These are phyloP conservation scores for Capronia coronata DNA, from an alignment of 2,329 filamentous ascomycete genomes.

Conservation along the genomic window DNA sequence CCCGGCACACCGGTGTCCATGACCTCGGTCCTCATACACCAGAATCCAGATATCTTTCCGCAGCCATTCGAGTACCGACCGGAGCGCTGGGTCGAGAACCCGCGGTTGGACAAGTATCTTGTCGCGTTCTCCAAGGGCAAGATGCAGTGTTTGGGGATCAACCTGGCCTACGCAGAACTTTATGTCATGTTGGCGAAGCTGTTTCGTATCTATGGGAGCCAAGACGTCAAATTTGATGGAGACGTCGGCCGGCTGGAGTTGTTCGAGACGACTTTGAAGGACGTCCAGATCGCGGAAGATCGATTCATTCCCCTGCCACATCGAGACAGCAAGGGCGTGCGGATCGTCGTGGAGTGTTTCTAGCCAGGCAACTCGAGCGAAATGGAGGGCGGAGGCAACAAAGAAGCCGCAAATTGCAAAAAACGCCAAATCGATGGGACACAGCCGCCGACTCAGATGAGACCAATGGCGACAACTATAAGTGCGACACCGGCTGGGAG, in stretches of 20 bases:
- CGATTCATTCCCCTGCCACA: slow-evolving; percentile 15
- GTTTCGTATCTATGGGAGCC: slow-evolving; percentile 38
- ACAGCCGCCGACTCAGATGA: too few species aligned
- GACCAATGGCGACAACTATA: too few species aligned
- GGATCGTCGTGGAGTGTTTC: slow-evolving; percentile 8
- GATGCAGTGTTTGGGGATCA: slow-evolving; percentile 44
- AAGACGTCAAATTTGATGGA: slow-evolving; percentile 31
- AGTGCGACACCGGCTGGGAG: too few species aligned
- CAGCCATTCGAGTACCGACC: slow-evolving; percentile 34
- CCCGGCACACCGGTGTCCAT: slow-evolving; percentile 27
- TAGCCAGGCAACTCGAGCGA: too few species aligned
- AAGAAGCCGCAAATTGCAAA: too few species aligned
- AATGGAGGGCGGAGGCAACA: too few species aligned
- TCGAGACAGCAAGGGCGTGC: slow-evolving; percentile 14
- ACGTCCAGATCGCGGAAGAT: slow-evolving; percentile 18
- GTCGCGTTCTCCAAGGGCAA: slow-evolving; percentile 39
- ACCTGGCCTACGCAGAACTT: slow-evolving; percentile 35
- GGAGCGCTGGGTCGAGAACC: slow-evolving; percentile 34
- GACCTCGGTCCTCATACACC: slow-evolving; percentile 35
- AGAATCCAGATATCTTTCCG: slow-evolving; percentile 36
- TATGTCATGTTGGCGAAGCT: slow-evolving; percentile 37
- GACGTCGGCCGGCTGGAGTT: slow-evolving; percentile 24
- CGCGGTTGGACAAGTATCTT: slow-evolving; percentile 32
- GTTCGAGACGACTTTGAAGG: slow-evolving; percentile 18
- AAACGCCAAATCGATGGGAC: too few species aligned